A percentile compares a stretch with the other conserved stretches of the same genome.
Conservation (phyloP, 768 basidiomycete genomes). For the Russula foetens region DNA sequence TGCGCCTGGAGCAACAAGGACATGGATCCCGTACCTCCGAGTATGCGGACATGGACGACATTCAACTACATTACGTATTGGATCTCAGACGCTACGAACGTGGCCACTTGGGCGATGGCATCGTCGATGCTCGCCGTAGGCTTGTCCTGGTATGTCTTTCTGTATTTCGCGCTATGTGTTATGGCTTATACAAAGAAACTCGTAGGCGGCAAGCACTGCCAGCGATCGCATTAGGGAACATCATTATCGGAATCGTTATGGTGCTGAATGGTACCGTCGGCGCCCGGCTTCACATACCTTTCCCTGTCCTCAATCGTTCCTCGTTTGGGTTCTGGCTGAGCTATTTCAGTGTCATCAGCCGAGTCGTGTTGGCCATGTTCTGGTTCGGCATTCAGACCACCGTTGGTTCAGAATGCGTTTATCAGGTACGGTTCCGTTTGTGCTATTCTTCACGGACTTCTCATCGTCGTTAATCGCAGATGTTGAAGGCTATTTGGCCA, state of each 20-base stretch:
- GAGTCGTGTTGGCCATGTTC: slow-evolving; percentile 68
- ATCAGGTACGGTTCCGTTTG: slow-evolving; percentile 37
- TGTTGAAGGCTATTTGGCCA: slow-evolving; percentile 82
- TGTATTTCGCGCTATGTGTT: background rate
- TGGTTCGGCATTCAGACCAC: slow-evolving; percentile 71
- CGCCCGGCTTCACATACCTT: slow-evolving; percentile 68
- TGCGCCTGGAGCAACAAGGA: slow-evolving; percentile 64
- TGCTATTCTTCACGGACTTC: background rate
- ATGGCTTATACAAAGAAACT: background rate
- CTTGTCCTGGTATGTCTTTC: slow-evolving; percentile 47
- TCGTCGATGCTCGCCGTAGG: slow-evolving; percentile 70
- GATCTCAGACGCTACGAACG: slow-evolving; percentile 30
- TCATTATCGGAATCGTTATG: slow-evolving; percentile 64
- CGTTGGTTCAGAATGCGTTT: slow-evolving; percentile 60
- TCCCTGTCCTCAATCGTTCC: slow-evolving; percentile 72
- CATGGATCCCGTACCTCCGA: slow-evolving; percentile 65
- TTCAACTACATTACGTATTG: slow-evolving; percentile 61
- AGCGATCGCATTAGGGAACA: slow-evolving; percentile 64
- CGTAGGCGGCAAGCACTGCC: slow-evolving; percentile 55
- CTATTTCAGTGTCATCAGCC: slow-evolving; percentile 76
- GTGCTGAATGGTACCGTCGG: slow-evolving; percentile 74
- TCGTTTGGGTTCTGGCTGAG: slow-evolving; percentile 89
- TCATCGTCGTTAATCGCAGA: slow-evolving; percentile 25
- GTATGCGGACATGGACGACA: slow-evolving; percentile 56
- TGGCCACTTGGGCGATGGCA: slow-evolving; percentile 46